Evolutionary conservation across 1,139 yeast species (phyloP).

Genomic region (Yamadazyma songkhlaensis): DNA sequence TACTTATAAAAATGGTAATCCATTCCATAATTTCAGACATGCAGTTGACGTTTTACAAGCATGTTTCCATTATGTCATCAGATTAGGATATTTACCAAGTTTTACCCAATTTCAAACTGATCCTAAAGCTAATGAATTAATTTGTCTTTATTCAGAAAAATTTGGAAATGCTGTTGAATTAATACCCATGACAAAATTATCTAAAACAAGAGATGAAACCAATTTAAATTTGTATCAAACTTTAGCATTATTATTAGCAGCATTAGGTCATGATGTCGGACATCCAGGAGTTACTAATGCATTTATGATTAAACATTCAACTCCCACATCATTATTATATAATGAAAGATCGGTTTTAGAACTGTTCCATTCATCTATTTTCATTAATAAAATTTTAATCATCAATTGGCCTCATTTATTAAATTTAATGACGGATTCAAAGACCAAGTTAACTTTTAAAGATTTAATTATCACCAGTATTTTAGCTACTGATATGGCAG

Average conservation of each 20-base stretch:
- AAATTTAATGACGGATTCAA: conserved; percentile 18
- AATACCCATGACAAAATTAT: conserved; percentile 12
- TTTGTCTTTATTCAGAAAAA: conserved; percentile 13
- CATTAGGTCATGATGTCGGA: conserved; percentile 93
- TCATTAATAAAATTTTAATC: conserved; percentile 52
- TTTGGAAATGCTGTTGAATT: conserved; percentile 17
- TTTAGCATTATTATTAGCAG: conserved; percentile 68
- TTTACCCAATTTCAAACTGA: conserved; percentile 34
- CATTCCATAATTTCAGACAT: conserved; percentile 93
- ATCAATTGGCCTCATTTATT: conserved; percentile 63
- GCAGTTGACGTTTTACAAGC: conserved; percentile 96
- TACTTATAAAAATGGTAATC: conserved; percentile 78
- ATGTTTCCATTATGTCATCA: conserved; percentile 60
- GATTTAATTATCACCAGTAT: conserved; percentile 47
- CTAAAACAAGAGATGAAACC: conserved; percentile 10
- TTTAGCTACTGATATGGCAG: conserved; percentile 93
- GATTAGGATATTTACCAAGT: conserved; percentile 46
- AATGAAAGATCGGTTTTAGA: conserved; percentile 74
- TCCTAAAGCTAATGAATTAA: conserved; percentile 26
- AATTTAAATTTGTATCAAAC: conserved; percentile 47
- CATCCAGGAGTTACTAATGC: conserved; percentile 94
- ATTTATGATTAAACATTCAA: conserved; percentile 56
- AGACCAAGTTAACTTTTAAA: conserved; percentile 18
- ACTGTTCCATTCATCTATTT: conserved; percentile 76
- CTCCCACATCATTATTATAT: conserved; percentile 66